Evolutionary conservation across 2,329 filamentous ascomycete species (phyloP), one percentile per base, ranked within the genome.

Genomic region (Talaromyces sp.): DNA sequence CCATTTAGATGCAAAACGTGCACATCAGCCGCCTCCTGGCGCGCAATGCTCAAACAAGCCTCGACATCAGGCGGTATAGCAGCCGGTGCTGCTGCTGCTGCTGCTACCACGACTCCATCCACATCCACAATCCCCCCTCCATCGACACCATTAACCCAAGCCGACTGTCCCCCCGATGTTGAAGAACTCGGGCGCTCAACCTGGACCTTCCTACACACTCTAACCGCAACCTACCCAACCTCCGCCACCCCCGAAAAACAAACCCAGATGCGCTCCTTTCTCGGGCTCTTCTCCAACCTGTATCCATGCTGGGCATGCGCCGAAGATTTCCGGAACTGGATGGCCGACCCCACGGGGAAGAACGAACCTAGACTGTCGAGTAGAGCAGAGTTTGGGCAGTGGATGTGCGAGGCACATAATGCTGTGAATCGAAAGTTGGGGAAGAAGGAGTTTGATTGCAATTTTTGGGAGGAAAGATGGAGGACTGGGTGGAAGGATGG

Each of bases 251-350:
- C 82, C 0, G 77, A 82, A 10, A 87, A 97, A 71, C 92, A 97
- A 75, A 80, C 81, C 35, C 90, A 97, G 71, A 89, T 96, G 70
- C 83, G 83, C 64, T 84, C 86, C 60, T 98, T 99, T 79, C 84
- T 99, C 71, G 81, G 82, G 27, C 83, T 93, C 2, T 96, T 99
- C 76, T 88, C 91, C 31, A 90, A 90, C 70, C 79, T 98, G 22
- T 99, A 99, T 74, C 95, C 95, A 3, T 99, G 95, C 82, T 97
- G 93, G 92, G 86, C 90, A 3, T 99, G 95, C 78, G 95, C 93
- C 39, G 90, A 94, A 67, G 94, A 98, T 75, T 97, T 99, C 77
- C 90, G 90, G 76, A 76, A 76, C 0, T 98, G 94, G 84, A 89
- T 98, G 82, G 83, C 82, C 67, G 84, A 85, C 68, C 81, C 82